Evolutionary conservation across 148 eudicot genomes (phyloP).

Genomic region (Heliosperma pusillum): DNA sequence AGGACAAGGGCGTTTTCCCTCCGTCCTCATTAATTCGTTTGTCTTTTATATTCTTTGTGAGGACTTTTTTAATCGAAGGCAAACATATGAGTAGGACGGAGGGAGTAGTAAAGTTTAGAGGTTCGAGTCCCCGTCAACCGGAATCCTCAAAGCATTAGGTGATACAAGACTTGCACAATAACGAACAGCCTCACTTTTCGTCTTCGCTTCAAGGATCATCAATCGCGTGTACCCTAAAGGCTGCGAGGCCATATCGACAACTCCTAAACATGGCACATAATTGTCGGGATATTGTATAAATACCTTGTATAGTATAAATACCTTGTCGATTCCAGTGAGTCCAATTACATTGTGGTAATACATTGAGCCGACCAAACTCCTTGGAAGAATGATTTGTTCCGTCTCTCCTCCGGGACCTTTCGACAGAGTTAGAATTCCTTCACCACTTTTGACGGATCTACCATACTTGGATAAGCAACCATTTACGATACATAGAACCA

Average conservation of each 20-base stretch:
- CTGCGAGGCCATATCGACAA: not conserved
- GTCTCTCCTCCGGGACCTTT: not conserved
- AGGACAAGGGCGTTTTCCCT: not conserved
- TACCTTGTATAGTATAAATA: not conserved
- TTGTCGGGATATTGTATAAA: not conserved
- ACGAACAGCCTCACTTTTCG: too few relatives aligned
- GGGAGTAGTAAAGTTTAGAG: not conserved
- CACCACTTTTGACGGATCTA: not conserved
- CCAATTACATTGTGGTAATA: not conserved
- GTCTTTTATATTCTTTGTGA: too few relatives aligned
- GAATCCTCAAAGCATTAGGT: too few relatives aligned
- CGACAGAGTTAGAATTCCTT: not conserved
- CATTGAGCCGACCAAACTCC: not conserved
- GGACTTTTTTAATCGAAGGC: too few relatives aligned
- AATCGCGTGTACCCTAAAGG: too few relatives aligned
- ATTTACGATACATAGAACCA: not conserved
- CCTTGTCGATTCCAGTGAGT: not conserved
- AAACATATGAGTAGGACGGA: not conserved
- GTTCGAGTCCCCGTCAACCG: too few relatives aligned
- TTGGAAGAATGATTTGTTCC: not conserved
- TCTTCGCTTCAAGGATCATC: too few relatives aligned
- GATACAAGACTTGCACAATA: too few relatives aligned
- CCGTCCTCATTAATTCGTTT: too few relatives aligned
- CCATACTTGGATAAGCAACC: slow-evolving; percentile 18
- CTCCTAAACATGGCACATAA: not conserved